Percentiles rank a stretch among this genome's conserved stretches.
phyloP scores from a whole-genome alignment of 1,139 yeast genomes.

The Pichia sp. region DNA sequence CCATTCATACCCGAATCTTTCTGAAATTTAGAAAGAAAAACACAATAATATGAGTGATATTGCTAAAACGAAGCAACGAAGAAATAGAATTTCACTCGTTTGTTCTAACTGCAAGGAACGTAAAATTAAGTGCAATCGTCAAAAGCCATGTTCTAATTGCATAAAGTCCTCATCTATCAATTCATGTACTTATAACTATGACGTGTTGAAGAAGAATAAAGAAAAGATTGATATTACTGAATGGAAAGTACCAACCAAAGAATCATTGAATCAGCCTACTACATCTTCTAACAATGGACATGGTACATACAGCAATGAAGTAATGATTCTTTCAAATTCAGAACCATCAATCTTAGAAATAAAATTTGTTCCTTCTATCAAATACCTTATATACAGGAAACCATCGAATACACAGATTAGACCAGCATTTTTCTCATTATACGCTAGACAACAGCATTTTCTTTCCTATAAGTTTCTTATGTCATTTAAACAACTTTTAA shows the following conservation, averaged over 20 bases:
- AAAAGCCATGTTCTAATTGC: slow-evolving; percentile 19
- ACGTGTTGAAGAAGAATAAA: neutral
- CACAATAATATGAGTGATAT: neutral
- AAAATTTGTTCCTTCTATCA: neutral
- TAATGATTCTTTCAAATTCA: neutral
- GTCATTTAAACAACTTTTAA: slow-evolving; percentile 8
- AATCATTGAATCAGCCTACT: too few relatives aligned
- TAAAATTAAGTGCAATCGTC: slow-evolving; percentile 21
- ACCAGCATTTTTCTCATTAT: neutral
- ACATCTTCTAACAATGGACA: neutral
- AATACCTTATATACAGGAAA: slow-evolving; percentile 7
- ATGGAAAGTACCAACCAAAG: neutral
- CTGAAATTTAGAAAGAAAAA: too few relatives aligned
- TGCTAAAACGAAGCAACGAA: neutral
- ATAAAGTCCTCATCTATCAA: slow-evolving; percentile 4
- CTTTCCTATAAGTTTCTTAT: neutral
- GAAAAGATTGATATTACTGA: neutral
- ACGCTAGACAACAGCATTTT: neutral
- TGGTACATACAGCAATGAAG: too few relatives aligned
- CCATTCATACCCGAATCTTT: too few relatives aligned
- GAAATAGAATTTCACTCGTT: slow-evolving; percentile 18
- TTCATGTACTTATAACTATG: slow-evolving; percentile 8
- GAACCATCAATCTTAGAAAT: slow-evolving; percentile 1
- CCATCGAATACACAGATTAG: slow-evolving; percentile 15
- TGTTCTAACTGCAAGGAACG: slow-evolving; percentile 19